Base-by-base conservation (phyloP, 2,329 filamentous ascomycete species). In the Capronia epimyces region DNA sequence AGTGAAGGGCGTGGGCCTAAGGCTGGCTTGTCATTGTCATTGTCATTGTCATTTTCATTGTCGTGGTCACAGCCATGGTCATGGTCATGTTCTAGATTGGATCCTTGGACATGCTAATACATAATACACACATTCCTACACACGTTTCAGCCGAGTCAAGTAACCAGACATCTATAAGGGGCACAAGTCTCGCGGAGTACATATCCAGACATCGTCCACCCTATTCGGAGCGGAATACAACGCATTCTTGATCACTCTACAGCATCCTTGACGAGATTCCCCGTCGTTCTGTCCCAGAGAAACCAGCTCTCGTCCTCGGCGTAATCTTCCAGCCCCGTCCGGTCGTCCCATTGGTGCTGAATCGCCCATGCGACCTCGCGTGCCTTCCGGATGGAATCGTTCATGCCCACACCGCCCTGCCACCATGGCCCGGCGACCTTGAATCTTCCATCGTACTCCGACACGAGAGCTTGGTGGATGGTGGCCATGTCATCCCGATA, bases 401-500 rank as follows among this genome's bases (percentile, higher is more conserved):
- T 76, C 39, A 80, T 63, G 6, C 76, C 75, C 9, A 75, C 68
- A 1, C 71, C 71, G 29, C 64, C 66, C 60, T 78, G 80, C 64
- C 75, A 78, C 56, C 56, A 60, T 48, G 71, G 73, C 2, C 78
- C 78, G 1, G 74, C 75, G 15, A 93, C 82, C 52, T 81, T 77
- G 22, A 95, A 70, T 10, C 77, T 73, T 12, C 84, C 82, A 7
- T 75, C 66, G 65, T 83, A 94, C 3, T 72, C 69, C 3, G 32
- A 34, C 25, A 69, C 64, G 3, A 88, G 73, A 46, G 83, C 73
- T 2, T 68, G 62, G 60, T 83, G 75, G 1, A 83, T 78, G 1
- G 66, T 64, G 18, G 68, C 69, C 72, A 94, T 80, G 52, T 79
- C 76, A 7, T 72, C 67, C 21, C 79, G 69, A 67, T 97, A 91